Conservation (phyloP, 805 yeast species). For the Candida boleticola region DNA sequence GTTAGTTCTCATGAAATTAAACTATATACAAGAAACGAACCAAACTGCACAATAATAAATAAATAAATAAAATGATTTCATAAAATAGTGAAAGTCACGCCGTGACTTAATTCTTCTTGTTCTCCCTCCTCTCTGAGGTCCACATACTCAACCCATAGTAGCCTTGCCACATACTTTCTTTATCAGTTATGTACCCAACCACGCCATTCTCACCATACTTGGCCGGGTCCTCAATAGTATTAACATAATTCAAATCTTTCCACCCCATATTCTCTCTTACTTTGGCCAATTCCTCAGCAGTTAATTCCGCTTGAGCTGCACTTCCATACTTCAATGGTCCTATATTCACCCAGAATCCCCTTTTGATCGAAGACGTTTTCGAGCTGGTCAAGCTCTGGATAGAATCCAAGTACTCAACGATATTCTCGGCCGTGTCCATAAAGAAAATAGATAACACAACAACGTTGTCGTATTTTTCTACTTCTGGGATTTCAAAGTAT, state of each 20-base stretch:
- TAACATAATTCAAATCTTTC: slow-evolving; percentile 27
- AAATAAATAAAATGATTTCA: not conserved
- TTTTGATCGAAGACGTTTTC: slow-evolving; percentile 18
- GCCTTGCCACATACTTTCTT: slow-evolving; percentile 71
- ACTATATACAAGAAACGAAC: too few relatives aligned
- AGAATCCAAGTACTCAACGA: slow-evolving; percentile 70
- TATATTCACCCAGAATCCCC: slow-evolving; percentile 79
- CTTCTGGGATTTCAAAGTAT: slow-evolving; percentile 38
- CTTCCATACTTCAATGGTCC: slow-evolving; percentile 95
- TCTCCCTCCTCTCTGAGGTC: slow-evolving; percentile 40
- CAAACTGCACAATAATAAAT: too few relatives aligned
- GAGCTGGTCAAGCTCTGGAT: slow-evolving; percentile 28
- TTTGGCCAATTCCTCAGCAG: slow-evolving; percentile 62
- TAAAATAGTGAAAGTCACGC: not conserved
- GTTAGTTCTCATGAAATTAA: too few relatives aligned
- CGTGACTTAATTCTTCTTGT: slow-evolving; percentile 8
- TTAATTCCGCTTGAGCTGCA: slow-evolving; percentile 73
- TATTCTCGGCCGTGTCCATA: slow-evolving; percentile 88
- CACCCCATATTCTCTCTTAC: slow-evolving; percentile 64
- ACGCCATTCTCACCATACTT: slow-evolving; percentile 22
- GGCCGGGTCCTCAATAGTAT: slow-evolving; percentile 12
- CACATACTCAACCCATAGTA: slow-evolving; percentile 66
- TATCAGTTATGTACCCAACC: slow-evolving; percentile 67
- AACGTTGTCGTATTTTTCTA: slow-evolving; percentile 39
- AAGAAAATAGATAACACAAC: slow-evolving; percentile 72